phyloP scores from a whole-genome alignment of 768 basidiomycete genomes.

The Leccinum longicurvipes region DNA sequence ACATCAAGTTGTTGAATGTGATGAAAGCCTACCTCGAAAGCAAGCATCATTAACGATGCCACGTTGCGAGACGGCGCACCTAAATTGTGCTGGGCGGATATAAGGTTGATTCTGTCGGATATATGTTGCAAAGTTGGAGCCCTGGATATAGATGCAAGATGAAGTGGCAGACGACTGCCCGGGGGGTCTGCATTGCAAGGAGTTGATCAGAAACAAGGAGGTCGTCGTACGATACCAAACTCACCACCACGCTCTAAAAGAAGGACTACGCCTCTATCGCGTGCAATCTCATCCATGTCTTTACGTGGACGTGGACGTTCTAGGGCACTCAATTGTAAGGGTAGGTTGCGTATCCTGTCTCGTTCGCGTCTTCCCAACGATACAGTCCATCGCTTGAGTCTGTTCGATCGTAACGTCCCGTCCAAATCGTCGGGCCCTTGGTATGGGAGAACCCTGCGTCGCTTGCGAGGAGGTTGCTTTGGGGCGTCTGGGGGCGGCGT shows the following conservation, averaged over 20 bases:
- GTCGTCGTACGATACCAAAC: neutral
- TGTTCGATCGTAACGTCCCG: conserved; percentile 53
- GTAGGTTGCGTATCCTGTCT: conserved; percentile 58
- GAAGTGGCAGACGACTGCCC: conserved; percentile 67
- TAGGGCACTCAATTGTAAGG: conserved; percentile 41
- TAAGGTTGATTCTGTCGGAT: conserved; percentile 74
- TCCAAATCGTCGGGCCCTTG: conserved; percentile 63
- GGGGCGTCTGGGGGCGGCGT: conserved; percentile 62
- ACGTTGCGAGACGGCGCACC: conserved; percentile 58
- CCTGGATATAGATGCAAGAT: conserved; percentile 70
- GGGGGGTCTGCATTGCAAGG: conserved; percentile 50
- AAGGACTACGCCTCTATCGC: conserved; percentile 65
- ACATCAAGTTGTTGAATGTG: neutral
- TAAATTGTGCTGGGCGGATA: conserved; percentile 75
- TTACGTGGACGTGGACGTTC: conserved; percentile 45
- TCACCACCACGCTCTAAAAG: conserved; percentile 64
- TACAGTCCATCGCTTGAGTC: conserved; percentile 74
- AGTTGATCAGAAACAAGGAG: neutral
- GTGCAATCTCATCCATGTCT: conserved; percentile 63
- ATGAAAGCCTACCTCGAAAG: conserved; percentile 60
- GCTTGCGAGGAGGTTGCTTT: conserved; percentile 64
- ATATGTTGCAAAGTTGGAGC: conserved; percentile 76
- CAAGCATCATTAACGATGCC: conserved; percentile 67
- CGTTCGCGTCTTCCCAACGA: conserved; percentile 72
- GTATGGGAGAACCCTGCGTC: conserved; percentile 65